Evolutionary conservation across 2,329 filamentous ascomycete genomes (phyloP).

Genomic region (Trichophyton mentagrophytes): DNA sequence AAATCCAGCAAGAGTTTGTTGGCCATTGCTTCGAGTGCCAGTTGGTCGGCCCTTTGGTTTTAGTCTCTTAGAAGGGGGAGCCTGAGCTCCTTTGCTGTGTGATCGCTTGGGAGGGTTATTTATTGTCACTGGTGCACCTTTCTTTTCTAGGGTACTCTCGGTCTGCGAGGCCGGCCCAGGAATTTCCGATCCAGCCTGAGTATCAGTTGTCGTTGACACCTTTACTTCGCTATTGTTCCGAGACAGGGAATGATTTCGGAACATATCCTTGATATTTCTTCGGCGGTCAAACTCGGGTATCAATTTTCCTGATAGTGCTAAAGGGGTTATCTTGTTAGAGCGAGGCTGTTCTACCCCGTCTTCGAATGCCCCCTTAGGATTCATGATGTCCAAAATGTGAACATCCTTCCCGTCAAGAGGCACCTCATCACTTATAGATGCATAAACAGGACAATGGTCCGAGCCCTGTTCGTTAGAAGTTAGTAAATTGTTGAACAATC

Average conservation of each 20-base stretch:
- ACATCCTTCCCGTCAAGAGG: constrained; percentile 36
- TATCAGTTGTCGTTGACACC: constrained; percentile 16
- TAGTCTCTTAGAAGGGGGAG: neutral
- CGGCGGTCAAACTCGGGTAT: constrained; percentile 81
- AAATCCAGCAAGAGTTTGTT: constrained; percentile 2
- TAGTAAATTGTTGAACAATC: constrained; percentile 14
- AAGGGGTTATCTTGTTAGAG: constrained; percentile 48
- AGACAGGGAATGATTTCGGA: constrained; percentile 27
- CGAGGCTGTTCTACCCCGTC: constrained; percentile 56
- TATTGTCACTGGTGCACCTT: neutral
- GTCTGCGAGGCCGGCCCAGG: neutral
- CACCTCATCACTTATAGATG: constrained; percentile 54
- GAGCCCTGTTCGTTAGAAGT: constrained; percentile 47
- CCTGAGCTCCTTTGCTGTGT: neutral
- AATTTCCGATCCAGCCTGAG: neutral
- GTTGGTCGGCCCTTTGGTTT: neutral
- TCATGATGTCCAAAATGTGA: constrained; percentile 61
- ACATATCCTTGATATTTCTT: constrained; percentile 87
- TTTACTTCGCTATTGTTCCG: constrained; percentile 37
- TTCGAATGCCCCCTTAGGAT: constrained; percentile 58
- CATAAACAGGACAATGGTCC: constrained; percentile 91
- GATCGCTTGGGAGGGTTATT: neutral
- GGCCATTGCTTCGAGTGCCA: neutral
- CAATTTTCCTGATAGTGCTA: constrained; percentile 66
- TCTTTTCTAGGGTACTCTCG: neutral